These are phyloP conservation scores for Podaxis sp. DNA, from an alignment of 768 basidiomycete species.

Conservation along the genomic window DNA sequence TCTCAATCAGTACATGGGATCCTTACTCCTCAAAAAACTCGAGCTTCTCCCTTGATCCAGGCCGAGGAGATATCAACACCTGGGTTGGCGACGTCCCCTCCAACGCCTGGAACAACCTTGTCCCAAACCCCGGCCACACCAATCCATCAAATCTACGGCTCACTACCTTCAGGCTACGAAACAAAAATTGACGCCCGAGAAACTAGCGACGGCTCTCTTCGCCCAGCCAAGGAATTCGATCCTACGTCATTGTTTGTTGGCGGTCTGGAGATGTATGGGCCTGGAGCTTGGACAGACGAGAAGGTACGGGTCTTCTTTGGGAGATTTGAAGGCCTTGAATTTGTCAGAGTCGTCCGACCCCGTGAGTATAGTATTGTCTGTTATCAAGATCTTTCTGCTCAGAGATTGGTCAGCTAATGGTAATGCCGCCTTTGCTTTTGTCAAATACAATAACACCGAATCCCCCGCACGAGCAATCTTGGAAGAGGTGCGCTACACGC, in stretches of 20 bases:
- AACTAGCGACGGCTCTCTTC: slow-evolving; percentile 15
- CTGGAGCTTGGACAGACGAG: slow-evolving; percentile 67
- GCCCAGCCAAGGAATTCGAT: slow-evolving; percentile 49
- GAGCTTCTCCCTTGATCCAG: background rate
- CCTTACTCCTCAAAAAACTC: background rate
- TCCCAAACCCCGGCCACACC: slow-evolving; percentile 52
- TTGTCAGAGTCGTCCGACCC: slow-evolving; percentile 65
- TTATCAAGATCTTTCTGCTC: background rate
- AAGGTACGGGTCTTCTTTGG: slow-evolving; percentile 59
- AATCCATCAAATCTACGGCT: slow-evolving; percentile 35
- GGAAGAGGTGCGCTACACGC: slow-evolving; percentile 49
- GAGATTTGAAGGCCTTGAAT: slow-evolving; percentile 64
- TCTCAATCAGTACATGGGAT: background rate
- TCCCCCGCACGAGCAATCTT: slow-evolving; percentile 65
- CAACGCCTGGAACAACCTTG: slow-evolving; percentile 51
- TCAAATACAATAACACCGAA: slow-evolving; percentile 65
- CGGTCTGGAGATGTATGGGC: slow-evolving; percentile 64
- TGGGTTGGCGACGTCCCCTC: slow-evolving; percentile 45
- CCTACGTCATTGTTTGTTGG: slow-evolving; percentile 76
- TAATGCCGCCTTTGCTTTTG: slow-evolving; percentile 75
- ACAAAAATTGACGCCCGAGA: slow-evolving; percentile 23
- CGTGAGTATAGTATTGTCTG: slow-evolving; percentile 37
- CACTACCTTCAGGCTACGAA: slow-evolving; percentile 27
- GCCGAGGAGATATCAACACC: slow-evolving; percentile 38
- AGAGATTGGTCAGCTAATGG: slow-evolving; percentile 47